phyloP scores from a whole-genome alignment of 345 rosid species.

The Conringia planisiliqua region DNA sequence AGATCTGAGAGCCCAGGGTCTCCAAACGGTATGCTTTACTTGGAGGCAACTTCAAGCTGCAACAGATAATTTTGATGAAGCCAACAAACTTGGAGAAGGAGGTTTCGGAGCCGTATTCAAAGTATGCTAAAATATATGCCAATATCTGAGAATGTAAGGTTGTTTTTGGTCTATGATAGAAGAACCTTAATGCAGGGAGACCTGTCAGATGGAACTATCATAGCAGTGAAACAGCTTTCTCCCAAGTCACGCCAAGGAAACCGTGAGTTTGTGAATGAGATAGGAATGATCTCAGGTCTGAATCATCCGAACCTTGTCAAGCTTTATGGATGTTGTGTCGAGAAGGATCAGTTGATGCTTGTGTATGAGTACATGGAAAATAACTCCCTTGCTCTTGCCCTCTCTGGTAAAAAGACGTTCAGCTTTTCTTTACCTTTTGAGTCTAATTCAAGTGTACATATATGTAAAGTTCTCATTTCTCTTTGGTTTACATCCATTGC shows the following conservation, averaged over 20 bases:
- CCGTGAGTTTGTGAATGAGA: slow-evolving; percentile 42
- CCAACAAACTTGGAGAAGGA: slow-evolving; percentile 33
- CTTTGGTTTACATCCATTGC: not conserved
- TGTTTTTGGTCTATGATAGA: not conserved
- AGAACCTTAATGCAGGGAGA: not conserved
- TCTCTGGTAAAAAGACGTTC: not conserved
- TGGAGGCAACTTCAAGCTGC: slow-evolving; percentile 26
- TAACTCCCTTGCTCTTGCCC: slow-evolving; percentile 1
- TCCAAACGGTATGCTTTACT: not conserved
- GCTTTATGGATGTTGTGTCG: slow-evolving; percentile 7
- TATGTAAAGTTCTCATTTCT: not conserved
- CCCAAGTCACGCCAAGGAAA: slow-evolving; percentile 43
- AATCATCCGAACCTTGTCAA: slow-evolving; percentile 43
- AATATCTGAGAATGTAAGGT: not conserved
- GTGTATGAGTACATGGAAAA: not conserved
- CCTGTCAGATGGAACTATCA: slow-evolving; percentile 17
- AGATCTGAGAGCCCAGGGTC: not conserved
- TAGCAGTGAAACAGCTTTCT: slow-evolving; percentile 45
- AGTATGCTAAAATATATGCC: not conserved
- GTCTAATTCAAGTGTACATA: not conserved
- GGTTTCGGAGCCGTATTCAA: slow-evolving; percentile 27
- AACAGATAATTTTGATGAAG: slow-evolving; percentile 21
- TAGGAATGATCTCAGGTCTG: slow-evolving; percentile 40
- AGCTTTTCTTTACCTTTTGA: not conserved
- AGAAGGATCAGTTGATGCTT: not conserved